Conservation (phyloP, 2,329 filamentous ascomycete species). For the Pseudocercospora pini-densiflorae region DNA sequence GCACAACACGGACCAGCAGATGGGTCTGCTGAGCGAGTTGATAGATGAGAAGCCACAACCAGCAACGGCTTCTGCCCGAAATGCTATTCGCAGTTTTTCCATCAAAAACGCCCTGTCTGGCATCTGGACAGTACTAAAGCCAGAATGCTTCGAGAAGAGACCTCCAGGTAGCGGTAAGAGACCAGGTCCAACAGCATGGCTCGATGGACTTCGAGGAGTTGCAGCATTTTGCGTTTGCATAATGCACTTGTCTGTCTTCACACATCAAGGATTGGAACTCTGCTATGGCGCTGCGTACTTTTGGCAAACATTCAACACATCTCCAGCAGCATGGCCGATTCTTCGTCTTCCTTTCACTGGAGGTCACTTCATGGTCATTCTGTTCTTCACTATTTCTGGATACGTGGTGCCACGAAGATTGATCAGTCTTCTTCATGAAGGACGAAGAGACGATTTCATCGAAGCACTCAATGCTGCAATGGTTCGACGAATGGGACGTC, state of each 20-base stretch:
- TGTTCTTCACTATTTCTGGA: constrained; percentile 59
- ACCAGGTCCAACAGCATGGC: constrained; percentile 54
- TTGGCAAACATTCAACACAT: constrained; percentile 50
- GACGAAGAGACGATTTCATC: constrained; percentile 43
- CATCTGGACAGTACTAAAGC: constrained; percentile 14
- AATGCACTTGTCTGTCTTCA: constrained; percentile 63
- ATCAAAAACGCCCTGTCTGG: background rate
- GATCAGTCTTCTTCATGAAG: constrained; percentile 37
- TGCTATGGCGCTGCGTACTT: constrained; percentile 31
- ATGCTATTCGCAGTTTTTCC: constrained; percentile 5
- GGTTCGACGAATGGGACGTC: constrained; percentile 54
- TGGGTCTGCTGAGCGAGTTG: constrained; percentile 7
- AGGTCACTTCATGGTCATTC: constrained; percentile 62
- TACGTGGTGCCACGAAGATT: constrained; percentile 54
- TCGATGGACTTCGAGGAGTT: constrained; percentile 69
- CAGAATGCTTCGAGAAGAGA: constrained; percentile 22
- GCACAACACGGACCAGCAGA: constrained; percentile 1
- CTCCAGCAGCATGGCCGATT: constrained; percentile 55
- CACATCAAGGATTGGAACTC: constrained; percentile 55
- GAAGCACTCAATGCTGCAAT: constrained; percentile 53
- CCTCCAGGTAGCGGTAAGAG: constrained; percentile 19
- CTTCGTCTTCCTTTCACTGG: constrained; percentile 65
- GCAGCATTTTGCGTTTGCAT: constrained; percentile 68
- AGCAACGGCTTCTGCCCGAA: background rate
- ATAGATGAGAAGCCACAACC: constrained; percentile 2